Evolutionary conservation across 768 basidiomycete species (phyloP), one percentile per base, ranked within the genome.

Genomic region (Royoungia palumana): DNA sequence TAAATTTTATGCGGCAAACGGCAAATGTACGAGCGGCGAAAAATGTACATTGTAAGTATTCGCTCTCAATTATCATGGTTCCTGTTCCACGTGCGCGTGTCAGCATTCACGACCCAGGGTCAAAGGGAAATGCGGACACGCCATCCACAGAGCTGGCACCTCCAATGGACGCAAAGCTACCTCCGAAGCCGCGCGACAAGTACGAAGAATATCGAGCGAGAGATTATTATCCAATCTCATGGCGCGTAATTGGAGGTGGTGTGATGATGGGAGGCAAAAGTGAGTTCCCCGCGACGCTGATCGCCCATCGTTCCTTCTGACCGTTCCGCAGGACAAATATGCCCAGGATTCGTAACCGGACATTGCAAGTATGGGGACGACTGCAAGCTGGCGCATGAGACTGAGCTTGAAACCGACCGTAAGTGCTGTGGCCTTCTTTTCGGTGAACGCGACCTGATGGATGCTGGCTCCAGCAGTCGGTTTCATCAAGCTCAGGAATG

Each of bases 161-260:
- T 28, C 53, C 52, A 8, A n/a, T 30, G 2, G 44, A 47, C 2
- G 50, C 50, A 17, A 47, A 47, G 10, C 41, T 68, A 21, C 67
- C 70, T 11, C 35, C 61, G 25, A 64, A 66, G 24, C 70, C 68
- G 13, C 46, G 53, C 25, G 34, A 52, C 34, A 58, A 44, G 10
- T 61, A 66, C 28, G 73, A 75, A 36, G 72, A 72, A 27, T 69
- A 62, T 52, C 65, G 59, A 35, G 65, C 71, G 58, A 80, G 68
- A 53, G 75, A 75, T 49, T 84, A 72, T 62, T 83, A 79, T 55
- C 85, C 85, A 22, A 74, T 89, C 39, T 74, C 77, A 5, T 89
- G 87, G 87, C 75, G 87, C 36, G 85, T 89, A 12, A 84, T 89
- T 43, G 85, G 87, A 0, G 87, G 87, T 13, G 87, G 87, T 4